Conservation (phyloP, 148 eudicot species). For the Rhododendron griersonianum region DNA sequence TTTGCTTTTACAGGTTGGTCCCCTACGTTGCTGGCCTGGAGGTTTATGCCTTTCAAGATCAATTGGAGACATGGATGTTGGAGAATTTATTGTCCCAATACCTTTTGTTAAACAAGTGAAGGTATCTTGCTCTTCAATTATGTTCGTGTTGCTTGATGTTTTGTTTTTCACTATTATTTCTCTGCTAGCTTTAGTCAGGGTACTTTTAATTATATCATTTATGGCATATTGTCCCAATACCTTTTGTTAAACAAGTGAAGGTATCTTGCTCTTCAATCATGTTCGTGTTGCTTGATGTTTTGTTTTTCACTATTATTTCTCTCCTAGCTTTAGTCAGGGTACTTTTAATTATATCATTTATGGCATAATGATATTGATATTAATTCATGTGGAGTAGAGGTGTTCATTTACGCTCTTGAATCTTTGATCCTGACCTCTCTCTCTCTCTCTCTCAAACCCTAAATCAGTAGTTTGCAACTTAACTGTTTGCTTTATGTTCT, state of each 20-base stretch:
- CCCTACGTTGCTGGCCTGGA: slow-evolving; percentile 99
- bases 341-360: not conserved
- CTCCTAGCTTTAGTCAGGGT: not conserved
- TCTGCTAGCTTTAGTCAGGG: not conserved
- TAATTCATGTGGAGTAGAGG: not conserved
- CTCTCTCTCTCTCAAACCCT: not conserved
- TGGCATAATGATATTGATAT: not conserved
- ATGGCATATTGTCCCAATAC: slow-evolving; percentile 66
- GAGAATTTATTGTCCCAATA: slow-evolving; percentile 93
- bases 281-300: not conserved
- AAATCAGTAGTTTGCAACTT: not conserved
- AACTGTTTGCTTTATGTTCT: not conserved
- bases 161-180: not conserved
- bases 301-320: not conserved
- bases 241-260: slow-evolving; percentile 99
- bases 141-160: not conserved
- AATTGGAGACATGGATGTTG: slow-evolving; percentile 97
- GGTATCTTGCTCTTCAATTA: slow-evolving; percentile 50
- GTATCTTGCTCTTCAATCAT: slow-evolving; percentile 46
- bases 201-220: not conserved
- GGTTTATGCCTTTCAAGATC: slow-evolving; percentile 97
- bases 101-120: slow-evolving; percentile 99
- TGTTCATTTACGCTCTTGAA: not conserved
- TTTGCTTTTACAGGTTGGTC: slow-evolving; percentile 65
- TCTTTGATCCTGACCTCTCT: not conserved